Evolutionary conservation across 2,329 filamentous ascomycete genomes (phyloP), one percentile per base, ranked within the genome.

Genomic region (Xylariaceae sp.): DNA sequence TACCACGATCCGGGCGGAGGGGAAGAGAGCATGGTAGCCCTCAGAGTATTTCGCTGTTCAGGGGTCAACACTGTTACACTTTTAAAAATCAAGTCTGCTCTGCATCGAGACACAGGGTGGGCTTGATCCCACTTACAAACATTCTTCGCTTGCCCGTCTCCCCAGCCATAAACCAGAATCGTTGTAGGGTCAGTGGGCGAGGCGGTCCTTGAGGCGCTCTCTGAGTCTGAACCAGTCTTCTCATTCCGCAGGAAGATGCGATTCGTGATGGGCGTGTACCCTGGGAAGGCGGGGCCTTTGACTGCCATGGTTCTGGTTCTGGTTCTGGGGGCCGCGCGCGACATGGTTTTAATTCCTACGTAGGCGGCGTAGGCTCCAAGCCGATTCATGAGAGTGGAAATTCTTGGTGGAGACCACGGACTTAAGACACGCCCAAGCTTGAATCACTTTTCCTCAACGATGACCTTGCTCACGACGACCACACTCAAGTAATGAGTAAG

Each of bases 111-210:
- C 11, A 15, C 4, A 59, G 37, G 18, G n/a, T 30, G 45, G 42
- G 37, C 37, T 42, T 5, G 23, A n/a, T n/a, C 18, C 47, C 17
- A 34, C 61, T 61, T 85, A 59, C 74, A 72, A 34, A 84, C 75
- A 67, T 85, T 77, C 62, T 80, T 81, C 1, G 82, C 78, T 10
- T 73, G 71, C 18, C 78, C 80, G 62, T 85, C 82, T 55, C 82
- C 81, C 83, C 80, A 85, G 66, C 81, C 77, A 68, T 78, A 85
- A 60, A 86, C 74, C 51, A 84, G 66, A 49, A 84, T 72, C 4
- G 76, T 77, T 15, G 76, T 74, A 2, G 80, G 80, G 39, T 68
- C 62, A 11, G 42, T 49, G 7, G 52, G 34, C 15, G 55, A 47
- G 4, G 61, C 58, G 39, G 58, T 55, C 11, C 45, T 47, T 10